These are phyloP conservation scores for Mycena metata DNA, from an alignment of 768 basidiomycete species.

Conservation along the genomic window DNA sequence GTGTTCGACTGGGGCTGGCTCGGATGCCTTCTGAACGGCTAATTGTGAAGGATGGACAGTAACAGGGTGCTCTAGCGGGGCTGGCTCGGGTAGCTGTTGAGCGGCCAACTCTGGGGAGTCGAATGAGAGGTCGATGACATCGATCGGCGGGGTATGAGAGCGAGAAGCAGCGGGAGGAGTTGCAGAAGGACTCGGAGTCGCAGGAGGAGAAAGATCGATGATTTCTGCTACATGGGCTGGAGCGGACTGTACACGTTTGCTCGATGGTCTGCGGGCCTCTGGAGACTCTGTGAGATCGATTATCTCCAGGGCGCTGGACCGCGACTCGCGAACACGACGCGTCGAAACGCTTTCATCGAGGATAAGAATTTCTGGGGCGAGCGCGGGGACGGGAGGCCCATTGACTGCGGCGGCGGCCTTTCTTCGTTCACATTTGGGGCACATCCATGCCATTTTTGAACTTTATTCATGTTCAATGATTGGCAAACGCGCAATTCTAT, in stretches of 20 bases:
- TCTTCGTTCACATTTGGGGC: slow-evolving; percentile 24
- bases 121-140: slow-evolving; percentile 19
- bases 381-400: not conserved
- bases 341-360: not conserved
- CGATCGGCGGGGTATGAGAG: too few species aligned
- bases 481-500: not conserved
- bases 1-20: not conserved
- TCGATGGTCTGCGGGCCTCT: not conserved
- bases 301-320: slow-evolving; percentile 9
- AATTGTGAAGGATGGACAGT: not conserved
- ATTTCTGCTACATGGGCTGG: not conserved
- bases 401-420: not conserved
- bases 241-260: not conserved
- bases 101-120: slow-evolving; percentile 15
- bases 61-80: not conserved
- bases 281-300: slow-evolving; percentile 27
- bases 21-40: not conserved
- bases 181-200: not conserved
- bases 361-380: not conserved
- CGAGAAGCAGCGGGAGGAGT: not conserved
- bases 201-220: slow-evolving; percentile 6
- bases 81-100: not conserved
- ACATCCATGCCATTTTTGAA: slow-evolving; percentile 8
- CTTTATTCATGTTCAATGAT: not conserved
- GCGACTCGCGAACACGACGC: not conserved